Evolutionary conservation across 2,329 filamentous ascomycete genomes (phyloP), one percentile per base, ranked within the genome.

Genomic region (Dactylellina sp.): DNA sequence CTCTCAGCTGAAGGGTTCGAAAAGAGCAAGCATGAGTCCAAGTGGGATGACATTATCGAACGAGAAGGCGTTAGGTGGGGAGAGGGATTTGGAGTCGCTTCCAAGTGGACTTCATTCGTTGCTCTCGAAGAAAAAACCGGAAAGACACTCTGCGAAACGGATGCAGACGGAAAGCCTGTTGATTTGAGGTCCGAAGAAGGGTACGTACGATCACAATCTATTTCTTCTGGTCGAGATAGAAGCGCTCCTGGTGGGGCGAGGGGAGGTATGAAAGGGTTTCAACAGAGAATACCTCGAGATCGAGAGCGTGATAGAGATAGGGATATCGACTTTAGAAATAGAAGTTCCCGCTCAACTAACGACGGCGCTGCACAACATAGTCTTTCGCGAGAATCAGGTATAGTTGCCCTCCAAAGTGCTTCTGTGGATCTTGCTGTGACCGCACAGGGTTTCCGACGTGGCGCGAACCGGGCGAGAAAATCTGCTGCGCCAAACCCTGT

Each of bases 91-190:
- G 89, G 91, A 77, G 85, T 92, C 7, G 86, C 84, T 1, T 86
- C 89, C 0, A 90, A 89, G 78, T 91, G 87, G 85, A 90, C 87
- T 77, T 91, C 89, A 0, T 93, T 92, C 75, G 87, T 92, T 1
- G 90, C 90, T 1, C 83, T 90, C 1, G 83, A 89, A 74, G 81
- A 83, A 7, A 80, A 82, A 16, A 74, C 77, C 2, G 56, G 50
- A 2, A 63, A 68, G n/a, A 24, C 24, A 59, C 9, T 14, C 7
- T 25, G 32, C 5, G 40, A 47, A 50, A 37, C 47, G 52, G 20
- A 14, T 5, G 20, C 60, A 5, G 9, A 56, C 20, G 49, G 18
- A 28, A 35, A 47, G 44, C n/a, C 6, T 24, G n/a, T 18, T 16
- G 22, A 44, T n/a, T n/a, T n/a, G 11, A n/a, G 40, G 35, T 4